A percentile compares a stretch with the other conserved stretches of the same genome.
These are phyloP conservation scores for Elymus sibiricus DNA, from an alignment of 176 grass and related monocot genomes.

Conservation along the genomic window DNA sequence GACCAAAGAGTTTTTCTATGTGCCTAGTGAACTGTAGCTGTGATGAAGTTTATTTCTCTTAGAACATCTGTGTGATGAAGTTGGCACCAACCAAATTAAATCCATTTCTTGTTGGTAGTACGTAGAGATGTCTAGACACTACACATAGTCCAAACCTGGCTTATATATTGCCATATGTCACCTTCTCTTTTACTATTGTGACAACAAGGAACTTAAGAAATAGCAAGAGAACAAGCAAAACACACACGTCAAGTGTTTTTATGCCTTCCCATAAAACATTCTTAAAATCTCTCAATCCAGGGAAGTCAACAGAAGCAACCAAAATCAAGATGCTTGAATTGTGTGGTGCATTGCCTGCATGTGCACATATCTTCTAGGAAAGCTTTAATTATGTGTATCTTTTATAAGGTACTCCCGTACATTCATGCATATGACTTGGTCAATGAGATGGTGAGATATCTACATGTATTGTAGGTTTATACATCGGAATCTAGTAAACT, in stretches of 20 bases:
- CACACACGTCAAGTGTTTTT: slow-evolving; percentile 25
- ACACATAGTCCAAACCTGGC: neutral
- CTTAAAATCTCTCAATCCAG: slow-evolving; percentile 35
- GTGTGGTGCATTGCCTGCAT: slow-evolving; percentile 22
- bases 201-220: slow-evolving; percentile 4
- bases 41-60: neutral
- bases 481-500: neutral
- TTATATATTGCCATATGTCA: slow-evolving; percentile 37
- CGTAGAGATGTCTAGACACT: neutral
- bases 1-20: no score
- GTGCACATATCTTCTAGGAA: neutral
- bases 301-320: slow-evolving; percentile 43
- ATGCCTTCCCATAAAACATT: slow-evolving; percentile 18
- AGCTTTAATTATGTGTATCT: neutral
- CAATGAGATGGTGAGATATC: slow-evolving; percentile 24
- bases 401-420: neutral
- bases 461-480: neutral
- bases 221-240: slow-evolving; percentile 30
- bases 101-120: neutral
- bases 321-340: slow-evolving; percentile 38
- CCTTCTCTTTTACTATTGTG: neutral
- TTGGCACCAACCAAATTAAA: neutral
- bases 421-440: slow-evolving; percentile 7
- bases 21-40: neutral
- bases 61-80: neutral